Base-by-base conservation (phyloP, 2,329 filamentous ascomycete genomes). In the Pleoardoris graminearum region DNA sequence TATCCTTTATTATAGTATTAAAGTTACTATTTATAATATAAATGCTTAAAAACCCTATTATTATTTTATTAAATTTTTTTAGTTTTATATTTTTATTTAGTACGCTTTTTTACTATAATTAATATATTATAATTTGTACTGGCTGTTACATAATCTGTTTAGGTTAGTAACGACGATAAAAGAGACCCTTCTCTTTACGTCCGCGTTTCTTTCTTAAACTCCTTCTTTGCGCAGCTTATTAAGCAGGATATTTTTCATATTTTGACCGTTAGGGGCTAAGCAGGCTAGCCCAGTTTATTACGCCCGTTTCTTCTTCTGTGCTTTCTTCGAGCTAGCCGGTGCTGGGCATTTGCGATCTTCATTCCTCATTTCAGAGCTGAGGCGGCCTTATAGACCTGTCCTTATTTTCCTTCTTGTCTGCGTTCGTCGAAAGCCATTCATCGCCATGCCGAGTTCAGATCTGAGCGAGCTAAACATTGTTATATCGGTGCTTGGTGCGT, bases 391-490 rank as follows among this genome's bases (percentile, higher is more conserved):
- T 21, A 39, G 21, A 11, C 10, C 17, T 3, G 3, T 16, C 14
- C 10, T 7, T 19, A 11, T 19, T 19, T 21, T 21, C 12, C 8
- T 12, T n/a, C 10, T 14, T 16, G 4, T 33, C 14, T 12, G 30
- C 10, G 30, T 16, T 12, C n/a, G 4, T 33, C 10, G 25, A 27
- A 27, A 6, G 6, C 25, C 10, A 6, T 27, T 10, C 25, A 10
- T 22, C 23, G 38, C 17, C 11, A 79, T 79, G 76, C 76, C 76
- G 49, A 72, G 71, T 16, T 71, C 80, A 39, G 75, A 79, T 25
- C 58, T 79, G 6, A 79, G 75, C 39, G 78, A 81, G 54, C 73
- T 82, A 53, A 82, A 82, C 57, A 72, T 81, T 8, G 78, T 81
- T 29, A 61, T 77, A 23, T 66, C 70, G 7, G 62, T 79, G 7